phyloP scores from a whole-genome alignment of 2,329 filamentous ascomycete species.

The Xylaria polymorpha region DNA sequence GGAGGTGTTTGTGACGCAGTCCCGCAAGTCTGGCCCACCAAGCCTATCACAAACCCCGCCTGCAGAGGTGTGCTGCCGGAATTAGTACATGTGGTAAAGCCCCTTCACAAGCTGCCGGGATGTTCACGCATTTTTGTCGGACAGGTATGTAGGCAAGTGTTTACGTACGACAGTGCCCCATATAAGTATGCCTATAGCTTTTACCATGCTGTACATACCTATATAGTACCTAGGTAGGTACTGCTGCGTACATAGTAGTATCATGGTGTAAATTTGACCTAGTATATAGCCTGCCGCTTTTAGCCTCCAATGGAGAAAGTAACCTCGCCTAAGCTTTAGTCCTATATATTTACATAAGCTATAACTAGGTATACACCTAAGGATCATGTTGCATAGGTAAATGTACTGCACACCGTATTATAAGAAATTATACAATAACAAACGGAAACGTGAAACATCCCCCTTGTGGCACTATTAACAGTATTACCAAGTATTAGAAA shows the following conservation, averaged over 20 bases:
- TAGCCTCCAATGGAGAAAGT: neutral
- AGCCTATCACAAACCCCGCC: conserved; percentile 17
- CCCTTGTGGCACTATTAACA: neutral
- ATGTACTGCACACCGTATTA: neutral
- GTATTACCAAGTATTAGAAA: neutral
- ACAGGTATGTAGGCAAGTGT: neutral
- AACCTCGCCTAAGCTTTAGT: neutral
- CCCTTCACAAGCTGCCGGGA: conserved; percentile 15
- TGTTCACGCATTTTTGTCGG: conserved; percentile 1
- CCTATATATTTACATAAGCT: neutral
- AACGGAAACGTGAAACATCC: neutral
- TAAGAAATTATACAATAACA: neutral
- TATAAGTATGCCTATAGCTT: neutral
- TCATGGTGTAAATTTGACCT: neutral
- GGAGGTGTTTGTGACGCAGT: neutral
- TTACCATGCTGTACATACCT: neutral
- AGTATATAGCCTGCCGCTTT: conserved; percentile 2
- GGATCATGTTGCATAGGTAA: neutral
- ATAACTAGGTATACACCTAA: too few species aligned
- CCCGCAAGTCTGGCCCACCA: neutral
- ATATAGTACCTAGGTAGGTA: too few species aligned
- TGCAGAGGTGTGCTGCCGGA: conserved; percentile 18
- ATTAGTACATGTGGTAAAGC: conserved; percentile 34
- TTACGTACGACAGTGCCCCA: neutral
- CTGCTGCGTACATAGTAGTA: neutral